phyloP scores from a whole-genome alignment of 208 protist species.

The Trypanosoma brucei region DNA sequence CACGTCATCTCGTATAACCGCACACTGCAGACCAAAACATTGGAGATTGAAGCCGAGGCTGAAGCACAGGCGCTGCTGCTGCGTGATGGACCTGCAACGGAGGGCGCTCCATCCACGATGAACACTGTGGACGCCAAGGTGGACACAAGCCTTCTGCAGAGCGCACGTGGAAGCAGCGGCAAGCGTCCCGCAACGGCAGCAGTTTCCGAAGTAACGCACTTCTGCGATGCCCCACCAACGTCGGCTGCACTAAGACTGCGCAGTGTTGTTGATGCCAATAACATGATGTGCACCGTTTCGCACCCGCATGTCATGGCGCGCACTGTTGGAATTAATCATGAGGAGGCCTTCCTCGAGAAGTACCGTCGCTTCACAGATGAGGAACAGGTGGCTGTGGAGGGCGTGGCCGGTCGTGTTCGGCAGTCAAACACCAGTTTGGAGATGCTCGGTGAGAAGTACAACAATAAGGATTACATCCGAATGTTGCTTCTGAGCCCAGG shows the following conservation, averaged over 20 bases:
- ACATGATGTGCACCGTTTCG: constrained; percentile 32
- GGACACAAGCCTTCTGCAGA: not conserved
- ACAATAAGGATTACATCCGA: constrained; percentile 59
- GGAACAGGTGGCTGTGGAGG: constrained; percentile 54
- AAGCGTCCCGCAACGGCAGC: not conserved
- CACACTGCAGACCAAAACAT: constrained; percentile 16
- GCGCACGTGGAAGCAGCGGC: not conserved
- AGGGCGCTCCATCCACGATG: not conserved
- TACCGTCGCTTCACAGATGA: constrained; percentile 42
- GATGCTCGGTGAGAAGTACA: constrained; percentile 46
- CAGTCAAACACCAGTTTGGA: constrained; percentile 33
- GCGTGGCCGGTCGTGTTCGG: constrained; percentile 32
- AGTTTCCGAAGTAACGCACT: not conserved
- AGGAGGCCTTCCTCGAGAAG: constrained; percentile 52
- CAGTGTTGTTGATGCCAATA: not conserved
- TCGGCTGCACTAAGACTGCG: constrained; percentile 1
- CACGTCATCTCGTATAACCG: constrained; percentile 46
- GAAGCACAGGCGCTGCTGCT: constrained; percentile 1
- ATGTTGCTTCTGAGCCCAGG: constrained; percentile 19
- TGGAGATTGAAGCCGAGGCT: not conserved
- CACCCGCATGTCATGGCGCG: constrained; percentile 67
- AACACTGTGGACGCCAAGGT: not conserved
- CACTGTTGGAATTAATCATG: constrained; percentile 51
- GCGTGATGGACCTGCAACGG: not conserved
- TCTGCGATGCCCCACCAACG: not conserved